These are phyloP conservation scores for Tagetes erecta DNA, from an alignment of 129 eudicot genomes.

Conservation along the genomic window DNA sequence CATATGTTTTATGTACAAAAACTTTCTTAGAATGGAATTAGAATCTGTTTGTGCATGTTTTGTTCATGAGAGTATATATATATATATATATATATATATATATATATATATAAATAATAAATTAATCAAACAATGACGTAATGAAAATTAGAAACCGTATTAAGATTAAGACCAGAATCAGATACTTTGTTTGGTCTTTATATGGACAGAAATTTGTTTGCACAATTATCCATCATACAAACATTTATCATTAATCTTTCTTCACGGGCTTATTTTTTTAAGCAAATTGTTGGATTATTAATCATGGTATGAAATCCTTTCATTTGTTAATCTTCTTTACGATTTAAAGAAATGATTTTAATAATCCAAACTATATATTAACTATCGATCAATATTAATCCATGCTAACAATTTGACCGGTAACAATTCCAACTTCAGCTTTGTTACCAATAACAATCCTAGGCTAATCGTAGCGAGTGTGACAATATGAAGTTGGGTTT, in stretches of 20 bases:
- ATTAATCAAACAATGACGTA: not conserved
- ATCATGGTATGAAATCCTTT: not conserved
- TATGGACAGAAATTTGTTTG: not conserved
- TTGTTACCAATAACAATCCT: no score
- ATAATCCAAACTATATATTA: no score
- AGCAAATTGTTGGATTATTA: not conserved
- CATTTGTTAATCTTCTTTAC: no score
- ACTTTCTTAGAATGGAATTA: not conserved
- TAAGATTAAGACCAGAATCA: not conserved
- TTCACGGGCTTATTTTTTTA: not conserved
- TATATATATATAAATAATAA: no score
- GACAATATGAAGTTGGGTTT: no score
- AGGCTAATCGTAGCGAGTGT: no score
- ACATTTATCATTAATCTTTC: not conserved
- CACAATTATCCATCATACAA: not conserved
- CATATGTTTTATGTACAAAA: not conserved
- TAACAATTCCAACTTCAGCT: no score
- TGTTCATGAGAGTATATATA: not conserved
- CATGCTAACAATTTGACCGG: no score
- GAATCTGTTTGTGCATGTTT: constrained; percentile 1
- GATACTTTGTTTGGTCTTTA: constrained; percentile 13
- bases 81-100: no score
- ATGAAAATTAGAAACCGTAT: not conserved
- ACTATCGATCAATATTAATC: no score
- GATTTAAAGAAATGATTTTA: no score